Percentiles rank a stretch among this genome's conserved stretches.
These are phyloP conservation scores for Lentinus brumalis DNA, from an alignment of 768 basidiomycete genomes.

Conservation along the genomic window DNA sequence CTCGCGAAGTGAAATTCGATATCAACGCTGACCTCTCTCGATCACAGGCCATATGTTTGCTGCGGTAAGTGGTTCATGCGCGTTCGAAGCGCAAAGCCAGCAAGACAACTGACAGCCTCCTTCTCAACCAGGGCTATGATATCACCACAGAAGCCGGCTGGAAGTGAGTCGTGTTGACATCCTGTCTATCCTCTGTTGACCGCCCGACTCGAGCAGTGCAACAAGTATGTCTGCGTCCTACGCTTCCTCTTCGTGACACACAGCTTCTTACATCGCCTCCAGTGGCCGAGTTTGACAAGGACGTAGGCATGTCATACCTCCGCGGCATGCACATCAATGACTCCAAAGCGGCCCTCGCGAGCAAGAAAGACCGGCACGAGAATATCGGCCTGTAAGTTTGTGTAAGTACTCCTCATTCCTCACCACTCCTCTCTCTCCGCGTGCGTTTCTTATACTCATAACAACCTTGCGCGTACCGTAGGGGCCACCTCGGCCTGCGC, in stretches of 20 bases:
- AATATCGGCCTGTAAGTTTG: constrained; percentile 89
- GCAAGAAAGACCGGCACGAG: constrained; percentile 79
- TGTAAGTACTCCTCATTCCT: constrained; percentile 29
- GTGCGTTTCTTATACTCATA: neutral
- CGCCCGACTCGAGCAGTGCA: constrained; percentile 19
- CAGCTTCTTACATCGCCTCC: neutral
- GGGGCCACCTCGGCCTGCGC: constrained; percentile 65
- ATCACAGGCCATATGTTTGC: constrained; percentile 72
- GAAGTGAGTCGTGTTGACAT: constrained; percentile 49
- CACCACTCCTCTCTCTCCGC: neutral
- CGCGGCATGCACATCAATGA: constrained; percentile 88
- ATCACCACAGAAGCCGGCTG: constrained; percentile 72
- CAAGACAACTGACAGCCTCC: neutral
- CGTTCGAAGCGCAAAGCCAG: neutral
- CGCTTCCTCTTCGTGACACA: neutral
- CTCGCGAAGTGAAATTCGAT: no score
- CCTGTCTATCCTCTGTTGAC: neutral
- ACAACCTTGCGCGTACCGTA: constrained; percentile 28
- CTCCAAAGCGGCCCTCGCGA: constrained; percentile 63
- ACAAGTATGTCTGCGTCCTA: constrained; percentile 10
- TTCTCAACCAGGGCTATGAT: constrained; percentile 65
- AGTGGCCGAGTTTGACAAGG: constrained; percentile 68
- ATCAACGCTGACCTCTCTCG: no score
- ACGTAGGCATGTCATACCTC: constrained; percentile 72
- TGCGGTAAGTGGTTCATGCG: constrained; percentile 48